Evolutionary conservation across 1,284 basidiomycete genomes (phyloP), one percentile per base, ranked within the genome.

Genomic region (Ceratobasidium sp.): DNA sequence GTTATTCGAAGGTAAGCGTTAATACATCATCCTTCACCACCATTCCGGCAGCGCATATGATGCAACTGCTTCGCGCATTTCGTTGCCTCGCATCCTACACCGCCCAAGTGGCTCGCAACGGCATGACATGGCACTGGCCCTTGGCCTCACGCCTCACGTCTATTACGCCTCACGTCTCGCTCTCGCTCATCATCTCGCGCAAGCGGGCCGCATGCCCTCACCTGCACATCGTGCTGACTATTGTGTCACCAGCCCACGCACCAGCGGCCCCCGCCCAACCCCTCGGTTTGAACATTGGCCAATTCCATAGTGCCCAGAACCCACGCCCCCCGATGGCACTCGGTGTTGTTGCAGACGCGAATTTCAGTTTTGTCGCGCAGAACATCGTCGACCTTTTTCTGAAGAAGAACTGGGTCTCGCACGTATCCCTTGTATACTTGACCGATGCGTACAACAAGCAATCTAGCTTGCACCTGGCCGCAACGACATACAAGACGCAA

Each of bases 401-500:
- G 13, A 61, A 61, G 28, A 61, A 61, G 58, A 61, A 61, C 58
- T 61, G 58, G n/a, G 28, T 20, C 58, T 10, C 12, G 10, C 58
- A 61, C 20, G 28, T 61, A 10, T 61, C 26, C 5, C 28, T 61
- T 33, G 58, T 61, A 12, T 61, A 61, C 39, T 20, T 40, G 13
- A 61, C 58, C 7, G 58, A 61, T 40, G 39, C 58, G 7, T 61
- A 61, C 39, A 61, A 61, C 58, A 61, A 61, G 39, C 58, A 61
- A 33, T 61, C 58, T 9, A 28, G 7, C 7, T 33, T 28, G 4
- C 39, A 61, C 26, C 26, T 61, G 13, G 28, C 58, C 26, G 28
- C 58, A n/a, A 61, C 58, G 12, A 33, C n/a, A n/a, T 61, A 61
- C 26, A 28, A 61, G 39, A 10, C 58, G 4, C 20, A 33, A 9